Base-by-base conservation (phyloP, 1,284 basidiomycete genomes). In the Lentinus polychrous region DNA sequence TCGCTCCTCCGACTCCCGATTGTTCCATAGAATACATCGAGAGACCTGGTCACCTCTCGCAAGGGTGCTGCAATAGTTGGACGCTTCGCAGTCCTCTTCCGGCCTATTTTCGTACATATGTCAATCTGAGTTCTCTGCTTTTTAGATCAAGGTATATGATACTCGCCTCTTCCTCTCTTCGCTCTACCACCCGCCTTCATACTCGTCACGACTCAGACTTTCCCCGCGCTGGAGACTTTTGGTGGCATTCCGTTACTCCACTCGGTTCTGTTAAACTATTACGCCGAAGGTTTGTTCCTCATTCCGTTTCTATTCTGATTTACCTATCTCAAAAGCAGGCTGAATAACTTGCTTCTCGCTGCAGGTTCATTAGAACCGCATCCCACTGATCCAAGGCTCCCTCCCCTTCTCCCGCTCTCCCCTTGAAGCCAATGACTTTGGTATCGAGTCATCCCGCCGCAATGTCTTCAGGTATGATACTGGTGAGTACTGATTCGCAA, bases 361-460 rank as follows among this genome's bases (percentile, higher is more conserved):
- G 4, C 43, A 44, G 27, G 27, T 49, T 50, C 43, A 32, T 32
- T 42, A 35, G 33, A 31, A 46, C 32, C 27, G 27, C 27, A 5
- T 10, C 20, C 45, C 15, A 15, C 18, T 31, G 18, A 39, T 32
- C 33, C 51, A n/a, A n/a, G n/a, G n/a, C n/a, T n/a, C n/a, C n/a
- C n/a, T n/a, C n/a, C n/a, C n/a, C n/a, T n/a, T n/a, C n/a, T n/a
- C n/a, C n/a, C n/a, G n/a, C n/a, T n/a, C n/a, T n/a, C n/a, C n/a
- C n/a, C n/a, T n/a, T n/a, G n/a, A n/a, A n/a, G n/a, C n/a, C n/a
- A 23, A 64, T 65, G 63, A 62, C 63, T 40, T 49, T 65, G 35
- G 61, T 59, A 37, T 55, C 57, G 14, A 60, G 49, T 48, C 59
- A 56, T 43, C 58, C 61, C 23, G 59, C 61, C 22, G 57, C 48